phyloP scores from a whole-genome alignment of 1,139 yeast species.

The Debaryomyces sp. region DNA sequence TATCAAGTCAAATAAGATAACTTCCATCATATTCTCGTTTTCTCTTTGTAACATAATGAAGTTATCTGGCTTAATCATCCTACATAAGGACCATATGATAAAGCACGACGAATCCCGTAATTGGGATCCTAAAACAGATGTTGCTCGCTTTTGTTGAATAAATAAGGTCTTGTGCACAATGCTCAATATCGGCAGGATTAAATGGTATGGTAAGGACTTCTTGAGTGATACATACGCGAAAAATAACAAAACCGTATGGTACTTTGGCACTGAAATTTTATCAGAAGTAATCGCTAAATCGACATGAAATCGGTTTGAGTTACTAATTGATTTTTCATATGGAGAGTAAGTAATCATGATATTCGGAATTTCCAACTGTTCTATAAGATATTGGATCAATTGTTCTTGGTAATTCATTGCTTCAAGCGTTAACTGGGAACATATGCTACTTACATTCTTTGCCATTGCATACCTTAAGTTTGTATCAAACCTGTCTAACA shows the following conservation, averaged over 20 bases:
- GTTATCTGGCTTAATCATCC: slow-evolving; percentile 18
- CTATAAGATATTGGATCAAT: slow-evolving; percentile 27
- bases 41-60: slow-evolving; percentile 12
- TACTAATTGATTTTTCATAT: background rate
- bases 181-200: slow-evolving; percentile 28
- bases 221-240: slow-evolving; percentile 38
- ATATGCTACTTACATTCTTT: slow-evolving; percentile 33
- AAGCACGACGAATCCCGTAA: slow-evolving; percentile 86
- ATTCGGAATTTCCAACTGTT: slow-evolving; percentile 24
- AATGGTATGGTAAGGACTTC: slow-evolving; percentile 28
- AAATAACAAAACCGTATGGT: slow-evolving; percentile 39
- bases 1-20: slow-evolving; percentile 47
- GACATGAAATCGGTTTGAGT: slow-evolving; percentile 1
- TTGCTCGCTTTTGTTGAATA: slow-evolving; percentile 54
- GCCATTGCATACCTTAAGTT: slow-evolving; percentile 40
- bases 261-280: slow-evolving; percentile 29
- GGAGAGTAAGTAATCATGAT: slow-evolving; percentile 7
- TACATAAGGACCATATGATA: slow-evolving; percentile 50
- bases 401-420: slow-evolving; percentile 43
- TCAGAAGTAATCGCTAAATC: slow-evolving; percentile 22
- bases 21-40: slow-evolving; percentile 19
- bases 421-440: slow-evolving; percentile 18
- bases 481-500: slow-evolving; percentile 32
- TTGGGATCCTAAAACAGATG: slow-evolving; percentile 61
- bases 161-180: slow-evolving; percentile 49